Evolutionary conservation across 768 basidiomycete species (phyloP), one percentile per base, ranked within the genome.

Genomic region (Porphyrellus cyaneotinctus): DNA sequence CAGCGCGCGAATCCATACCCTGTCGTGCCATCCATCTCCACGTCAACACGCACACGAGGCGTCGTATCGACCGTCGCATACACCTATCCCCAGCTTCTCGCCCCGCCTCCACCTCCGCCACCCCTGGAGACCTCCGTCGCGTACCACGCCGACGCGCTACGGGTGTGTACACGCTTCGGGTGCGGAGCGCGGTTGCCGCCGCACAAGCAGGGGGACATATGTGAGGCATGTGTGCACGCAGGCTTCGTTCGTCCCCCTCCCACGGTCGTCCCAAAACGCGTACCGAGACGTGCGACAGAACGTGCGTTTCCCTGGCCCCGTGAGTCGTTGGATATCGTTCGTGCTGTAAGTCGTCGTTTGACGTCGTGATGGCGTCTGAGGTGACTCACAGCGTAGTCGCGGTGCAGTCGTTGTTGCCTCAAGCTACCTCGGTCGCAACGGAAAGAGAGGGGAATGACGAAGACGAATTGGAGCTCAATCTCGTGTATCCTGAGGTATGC

Each of bases 401-500:
- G 23, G 22, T 24, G 14, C 30, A 50, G 52, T 51, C 46, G 18
- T n/a, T 24, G 35, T 32, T 28, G 41, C 24, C 35, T 14, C n/a
- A n/a, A n/a, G n/a, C n/a, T n/a, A n/a, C n/a, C n/a, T n/a, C n/a
- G n/a, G n/a, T n/a, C n/a, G n/a, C n/a, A n/a, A n/a, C n/a, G n/a
- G n/a, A n/a, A n/a, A n/a, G n/a, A n/a, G n/a, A n/a, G n/a, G 39
- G 1, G 6, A 12, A 7, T 1, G 26, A 24, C 13, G 43, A 50
- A 2, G 22, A 54, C 10, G 61, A 55, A 1, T 17, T 15, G 20
- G 57, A 64, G 20, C 14, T 53, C 5, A 57, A 66, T 8, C 37
- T 66, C 3, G 23, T 56, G 0, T 69, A 69, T 52, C 65, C 67
- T 12, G 58, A 64, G 22, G 65, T 67, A 18, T 35, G 59, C 43